Base-by-base conservation (phyloP, 2,329 filamentous ascomycete genomes). In the Biscogniauxia mediterranea region DNA sequence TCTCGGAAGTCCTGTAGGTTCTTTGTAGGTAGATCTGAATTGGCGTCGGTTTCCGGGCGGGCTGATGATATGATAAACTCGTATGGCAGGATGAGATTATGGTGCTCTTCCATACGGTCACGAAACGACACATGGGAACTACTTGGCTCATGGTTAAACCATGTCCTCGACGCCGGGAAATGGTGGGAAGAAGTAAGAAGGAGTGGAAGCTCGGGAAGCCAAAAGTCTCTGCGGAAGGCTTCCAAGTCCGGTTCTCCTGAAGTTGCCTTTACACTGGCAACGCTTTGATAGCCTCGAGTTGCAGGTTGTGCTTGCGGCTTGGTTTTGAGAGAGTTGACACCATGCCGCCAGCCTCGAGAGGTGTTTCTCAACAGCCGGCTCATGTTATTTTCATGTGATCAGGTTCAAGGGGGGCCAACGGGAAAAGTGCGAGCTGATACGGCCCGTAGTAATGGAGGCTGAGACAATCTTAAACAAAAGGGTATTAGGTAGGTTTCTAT, bases 31-130 rank as follows among this genome's bases (percentile, higher is more conserved):
- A 61, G 60, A 32, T 25, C 42, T 8, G 32, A 5, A 2, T 26
- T 15, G n/a, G 20, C 32, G 7, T 25, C 0, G 13, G 42, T 38
- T 32, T 32, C 28, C 11, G 11, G 28, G 54, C 32, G 49, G 2
- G 9, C 15, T 13, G 49, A 26, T 17, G 61, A 20, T 11, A 32
- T 49, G 2, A 66, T 66, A 56, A 73, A 62, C 56, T 75, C 73
- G 51, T 74, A 75, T 2, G 72, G 66, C 15, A 75, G 52, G 15
- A 66, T 7, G 1, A 60, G 57, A n/a, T 68, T 51, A 20, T 60
- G 59, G 20, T 67, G 69, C n/a, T 61, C 38, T 7, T 58, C 52
- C 57, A 75, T 32, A 50, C 68, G 68, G 2, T 60, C 21, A 5
- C 63, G 56, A 17, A 74, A 67, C 5, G 46, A 56, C 57, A 61